Evolutionary conservation across 2,329 filamentous ascomycete species (phyloP), one percentile per base, ranked within the genome.

Genomic region (Hypoxylon sp.): DNA sequence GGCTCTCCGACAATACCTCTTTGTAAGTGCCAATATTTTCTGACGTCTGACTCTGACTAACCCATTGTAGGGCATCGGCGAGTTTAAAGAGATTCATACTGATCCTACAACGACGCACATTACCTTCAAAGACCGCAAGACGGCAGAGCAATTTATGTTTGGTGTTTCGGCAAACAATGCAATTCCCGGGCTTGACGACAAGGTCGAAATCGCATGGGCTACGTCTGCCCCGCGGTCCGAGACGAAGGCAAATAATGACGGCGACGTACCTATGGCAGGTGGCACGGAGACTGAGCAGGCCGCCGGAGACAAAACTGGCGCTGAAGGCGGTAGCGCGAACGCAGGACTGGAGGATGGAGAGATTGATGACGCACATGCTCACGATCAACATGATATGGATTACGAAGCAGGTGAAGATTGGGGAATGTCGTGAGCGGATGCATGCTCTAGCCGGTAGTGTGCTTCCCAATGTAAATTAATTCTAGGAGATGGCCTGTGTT

Each of bases 141-240:
- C 90, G 13, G 92, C 91, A 3, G 92, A 95, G 76, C 89, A 85
- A 69, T 90, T 91, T 73, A 87, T 86, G 80, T 87, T 87, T 73
- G 82, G 86, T n/a, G 77, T 86, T 50, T 74, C 75, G 13, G 68
- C 74, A 5, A 83, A 83, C 49, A 84, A 84, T 46, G 80, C 85
- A 19, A 87, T 94, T 43, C 88, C 90, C 0, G 87, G 88, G 5
- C 80, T 93, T 10, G 80, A 84, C 1, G 89, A 87, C 45, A 86
- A 86, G 49, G 82, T 93, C 11, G 89, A 93, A 60, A 77, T 93
- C 41, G 78, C 86, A 0, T 95, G 92, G 92, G 83, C 82, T 19
- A 79, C 74, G 34, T 73, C 66, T n/a, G 68, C 72, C 10, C 75
- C 75, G 1, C 73, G 69, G 28, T 67, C 74, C 1, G 69, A 65